phyloP scores from a whole-genome alignment of 352 stramenopile genomes.

The Lagenidium giganteum region DNA sequence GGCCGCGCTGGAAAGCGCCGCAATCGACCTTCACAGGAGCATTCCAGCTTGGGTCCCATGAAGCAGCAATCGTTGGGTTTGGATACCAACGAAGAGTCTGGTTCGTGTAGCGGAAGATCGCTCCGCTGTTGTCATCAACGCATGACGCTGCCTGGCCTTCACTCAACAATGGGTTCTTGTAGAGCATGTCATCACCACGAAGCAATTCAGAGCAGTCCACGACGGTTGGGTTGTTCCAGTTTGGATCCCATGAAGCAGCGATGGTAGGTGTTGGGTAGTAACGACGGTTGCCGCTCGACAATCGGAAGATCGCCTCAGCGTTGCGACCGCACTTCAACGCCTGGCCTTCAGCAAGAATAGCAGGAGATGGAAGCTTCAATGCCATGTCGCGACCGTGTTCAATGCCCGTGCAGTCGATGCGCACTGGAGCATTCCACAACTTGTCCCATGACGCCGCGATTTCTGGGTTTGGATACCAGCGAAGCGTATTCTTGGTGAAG shows the following conservation, averaged over 20 bases:
- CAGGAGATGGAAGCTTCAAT: slow-evolving; percentile 13
- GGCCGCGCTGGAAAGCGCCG: not conserved
- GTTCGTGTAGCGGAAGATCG: slow-evolving; percentile 12
- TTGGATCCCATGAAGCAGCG: slow-evolving; percentile 1
- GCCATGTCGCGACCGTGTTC: slow-evolving; percentile 1
- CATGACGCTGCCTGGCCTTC: slow-evolving; percentile 8
- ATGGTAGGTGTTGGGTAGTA: not conserved
- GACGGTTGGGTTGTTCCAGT: not conserved
- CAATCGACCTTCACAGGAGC: slow-evolving; percentile 3
- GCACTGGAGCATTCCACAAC: slow-evolving; percentile 2
- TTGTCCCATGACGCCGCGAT: slow-evolving; percentile 12
- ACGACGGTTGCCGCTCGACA: not conserved
- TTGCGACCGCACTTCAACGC: slow-evolving; percentile 1
- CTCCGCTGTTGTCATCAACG: not conserved
- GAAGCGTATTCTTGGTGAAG: not conserved
- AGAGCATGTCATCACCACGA: slow-evolving; percentile 1
- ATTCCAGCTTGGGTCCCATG: slow-evolving; percentile 14
- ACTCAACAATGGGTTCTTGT: slow-evolving; percentile 1
- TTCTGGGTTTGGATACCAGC: not conserved
- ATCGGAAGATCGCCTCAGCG: not conserved
- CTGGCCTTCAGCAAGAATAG: not conserved
- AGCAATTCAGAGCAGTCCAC: not conserved
- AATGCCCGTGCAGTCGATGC: slow-evolving; percentile 6
- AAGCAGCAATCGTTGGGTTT: slow-evolving; percentile 1
- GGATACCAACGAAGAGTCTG: slow-evolving; percentile 2